Conservation (phyloP, 805 yeast genomes). For the Hanseniaspora hatyaiensis region DNA sequence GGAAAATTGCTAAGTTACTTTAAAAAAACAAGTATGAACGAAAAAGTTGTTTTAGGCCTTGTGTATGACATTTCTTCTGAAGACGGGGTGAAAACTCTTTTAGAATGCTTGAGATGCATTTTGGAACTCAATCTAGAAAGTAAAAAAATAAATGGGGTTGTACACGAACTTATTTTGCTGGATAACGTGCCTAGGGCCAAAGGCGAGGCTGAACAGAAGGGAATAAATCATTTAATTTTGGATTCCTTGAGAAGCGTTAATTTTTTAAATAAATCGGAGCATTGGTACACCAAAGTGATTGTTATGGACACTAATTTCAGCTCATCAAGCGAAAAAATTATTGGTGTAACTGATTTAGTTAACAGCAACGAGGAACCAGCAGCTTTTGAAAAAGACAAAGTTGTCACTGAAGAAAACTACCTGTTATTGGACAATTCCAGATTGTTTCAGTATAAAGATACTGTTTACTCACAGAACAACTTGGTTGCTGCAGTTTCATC, state of each 20-base stretch:
- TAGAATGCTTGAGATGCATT: slow-evolving; percentile 23
- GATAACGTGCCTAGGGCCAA: slow-evolving; percentile 27
- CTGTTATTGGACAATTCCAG: slow-evolving; percentile 29
- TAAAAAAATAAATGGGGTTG: slow-evolving; percentile 11
- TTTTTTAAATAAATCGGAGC: slow-evolving; percentile 18
- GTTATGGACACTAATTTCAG: too few relatives aligned
- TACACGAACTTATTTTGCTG: slow-evolving; percentile 15
- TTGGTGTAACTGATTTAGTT: too few relatives aligned
- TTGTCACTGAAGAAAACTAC: slow-evolving; percentile 21
- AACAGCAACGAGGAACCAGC: too few relatives aligned
- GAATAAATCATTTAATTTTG: slow-evolving; percentile 28
- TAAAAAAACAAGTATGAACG: slow-evolving; percentile 27
- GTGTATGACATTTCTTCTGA: slow-evolving; percentile 23
- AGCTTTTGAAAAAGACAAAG: not conserved
- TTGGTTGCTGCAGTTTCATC: slow-evolving; percentile 45
- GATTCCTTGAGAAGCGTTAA: slow-evolving; percentile 23
- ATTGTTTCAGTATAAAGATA: slow-evolving; percentile 25
- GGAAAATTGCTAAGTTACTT: slow-evolving; percentile 5
- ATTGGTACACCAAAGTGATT: slow-evolving; percentile 28
- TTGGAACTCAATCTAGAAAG: slow-evolving; percentile 18
- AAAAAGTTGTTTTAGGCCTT: slow-evolving; percentile 17
- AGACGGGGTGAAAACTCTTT: slow-evolving; percentile 19
- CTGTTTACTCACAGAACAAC: slow-evolving; percentile 40
- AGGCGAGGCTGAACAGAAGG: slow-evolving; percentile 15
- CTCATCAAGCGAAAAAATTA: too few relatives aligned